Evolutionary conservation across 495 filamentous ascomycete species (phyloP).

Genomic region (Amphirosellinia nigrospora): DNA sequence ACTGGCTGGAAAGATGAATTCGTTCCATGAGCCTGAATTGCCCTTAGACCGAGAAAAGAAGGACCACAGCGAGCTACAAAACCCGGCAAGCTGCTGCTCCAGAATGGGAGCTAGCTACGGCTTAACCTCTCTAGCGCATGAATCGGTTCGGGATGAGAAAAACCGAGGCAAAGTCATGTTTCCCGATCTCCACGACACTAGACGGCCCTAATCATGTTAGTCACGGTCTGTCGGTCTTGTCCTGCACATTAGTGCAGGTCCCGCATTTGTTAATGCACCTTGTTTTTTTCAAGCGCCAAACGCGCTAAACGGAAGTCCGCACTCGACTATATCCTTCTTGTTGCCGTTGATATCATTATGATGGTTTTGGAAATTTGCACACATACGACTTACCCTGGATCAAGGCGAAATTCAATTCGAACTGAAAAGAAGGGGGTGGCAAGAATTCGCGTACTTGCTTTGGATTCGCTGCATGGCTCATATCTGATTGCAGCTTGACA

Average conservation of each 20-base stretch:
- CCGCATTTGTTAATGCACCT: conserved; percentile 8
- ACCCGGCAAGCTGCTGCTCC: neutral
- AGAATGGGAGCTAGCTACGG: neutral
- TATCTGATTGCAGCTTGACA: conserved; percentile 10
- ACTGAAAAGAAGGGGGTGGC: neutral
- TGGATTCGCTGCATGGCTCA: neutral
- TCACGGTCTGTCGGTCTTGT: conserved; percentile 4
- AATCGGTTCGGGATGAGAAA: neutral
- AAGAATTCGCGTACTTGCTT: neutral
- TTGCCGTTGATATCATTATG: neutral
- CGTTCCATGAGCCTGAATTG: neutral
- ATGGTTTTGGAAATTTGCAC: neutral
- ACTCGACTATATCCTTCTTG: neutral
- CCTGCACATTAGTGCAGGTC: conserved; percentile 1
- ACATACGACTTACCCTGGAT: neutral
- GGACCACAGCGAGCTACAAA: neutral
- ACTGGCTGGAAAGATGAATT: neutral
- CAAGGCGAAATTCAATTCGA: neutral
- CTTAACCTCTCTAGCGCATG: neutral
- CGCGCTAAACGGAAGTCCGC: conserved; percentile 7
- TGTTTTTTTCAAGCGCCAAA: conserved; percentile 21
- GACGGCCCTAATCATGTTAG: conserved; percentile 1
- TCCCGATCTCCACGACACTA: conserved; percentile 10
- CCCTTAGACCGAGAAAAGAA: neutral
- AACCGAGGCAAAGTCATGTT: neutral